Evolutionary conservation across 139 green algal species (phyloP), one percentile per base, ranked within the genome.

Genomic region (Volvox reticuliferus): DNA sequence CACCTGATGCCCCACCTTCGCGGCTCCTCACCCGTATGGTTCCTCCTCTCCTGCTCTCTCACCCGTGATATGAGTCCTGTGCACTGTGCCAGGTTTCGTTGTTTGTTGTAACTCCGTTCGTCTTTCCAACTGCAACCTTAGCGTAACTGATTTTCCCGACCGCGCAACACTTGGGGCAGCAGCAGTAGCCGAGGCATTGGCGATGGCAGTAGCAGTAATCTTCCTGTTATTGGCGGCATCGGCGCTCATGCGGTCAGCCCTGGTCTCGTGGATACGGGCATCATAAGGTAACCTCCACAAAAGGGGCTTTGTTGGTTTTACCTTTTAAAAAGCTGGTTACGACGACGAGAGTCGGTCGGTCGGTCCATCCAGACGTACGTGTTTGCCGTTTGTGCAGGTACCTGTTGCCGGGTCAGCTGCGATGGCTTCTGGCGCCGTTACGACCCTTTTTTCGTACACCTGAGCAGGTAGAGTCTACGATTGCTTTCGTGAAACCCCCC

Each of bases 141-240:
- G 6, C 65, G 3, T 24, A 24, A 12, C 50, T 92, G 95, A 71
- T 67, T 93, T 93, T 19, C 94, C 93, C 62, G 86, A 88, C 32
- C 93, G 95, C 2, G 65, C 5, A 24, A 28, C 24, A 28, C 21
- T 16, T 30, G 6, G 21, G 6, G 65, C 16, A 28, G 21, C 65
- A 24, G 65, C 65, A 73, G 24, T 28, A 16, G 6, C 65, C 6
- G 24, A 2, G 24, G 65, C 65, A 16, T 28, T 16, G 16, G 21
- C 21, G 65, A 9, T 73, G 65, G 65, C 6, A 28, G 65, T 28
- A 28, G 65, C 76, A 16, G 94, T 92, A 26, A 67, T 32, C 75
- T 92, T 93, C 32, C 94, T 91, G 36, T 84, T 61, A 62, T 18
- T 24, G 44, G 30, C 63, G 0, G 82, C 26, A 77, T 79, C 20